Evolutionary conservation across 495 filamentous ascomycete species (phyloP), one percentile per base, ranked within the genome.

Genomic region (Neurospora discreta): DNA sequence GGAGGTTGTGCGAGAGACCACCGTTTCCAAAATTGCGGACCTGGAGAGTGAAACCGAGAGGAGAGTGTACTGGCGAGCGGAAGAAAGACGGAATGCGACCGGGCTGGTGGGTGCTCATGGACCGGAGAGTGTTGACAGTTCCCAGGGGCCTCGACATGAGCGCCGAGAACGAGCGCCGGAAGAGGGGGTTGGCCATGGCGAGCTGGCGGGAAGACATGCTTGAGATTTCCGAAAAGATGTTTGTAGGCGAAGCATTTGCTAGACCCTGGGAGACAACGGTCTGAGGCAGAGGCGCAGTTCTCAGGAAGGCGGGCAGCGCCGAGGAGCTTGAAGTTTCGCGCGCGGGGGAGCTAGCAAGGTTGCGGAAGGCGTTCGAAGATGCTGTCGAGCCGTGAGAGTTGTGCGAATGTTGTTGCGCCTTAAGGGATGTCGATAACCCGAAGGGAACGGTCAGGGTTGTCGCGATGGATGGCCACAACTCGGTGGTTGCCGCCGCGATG

Each of bases 381-480:
- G 74, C 71, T 36, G 40, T 33, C 44, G 60, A 36, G 70, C 70
- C 5, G n/a, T 60, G 41, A 30, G 16, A 41, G n/a, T 70, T 39
- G 33, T 67, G 67, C 68, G 36, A 44, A 39, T 33, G 10, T 16
- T 68, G 18, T 68, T 41, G 70, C 58, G 38, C 18, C n/a, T 60
- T 76, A 2, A 72, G 69, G 16, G 72, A 23, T 6, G 67, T 70
- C 15, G 81, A 26, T 26, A 58, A 75, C 75, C 79, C 79, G 80
- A 82, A 85, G 30, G 87, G 82, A 20, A 81, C 69, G 20, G 79
- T 74, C 68, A 89, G 75, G 23, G 83, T 79, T 72, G 80, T 84
- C 44, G 84, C 81, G 72, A 89, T 81, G 20, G 86, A 86, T 30
- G 88, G 87, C 85, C 85, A 88, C 72, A 88, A 72, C 52, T 88